Evolutionary conservation across 768 basidiomycete genomes (phyloP), one percentile per base, ranked within the genome.

Genomic region (Mycena filopes): DNA sequence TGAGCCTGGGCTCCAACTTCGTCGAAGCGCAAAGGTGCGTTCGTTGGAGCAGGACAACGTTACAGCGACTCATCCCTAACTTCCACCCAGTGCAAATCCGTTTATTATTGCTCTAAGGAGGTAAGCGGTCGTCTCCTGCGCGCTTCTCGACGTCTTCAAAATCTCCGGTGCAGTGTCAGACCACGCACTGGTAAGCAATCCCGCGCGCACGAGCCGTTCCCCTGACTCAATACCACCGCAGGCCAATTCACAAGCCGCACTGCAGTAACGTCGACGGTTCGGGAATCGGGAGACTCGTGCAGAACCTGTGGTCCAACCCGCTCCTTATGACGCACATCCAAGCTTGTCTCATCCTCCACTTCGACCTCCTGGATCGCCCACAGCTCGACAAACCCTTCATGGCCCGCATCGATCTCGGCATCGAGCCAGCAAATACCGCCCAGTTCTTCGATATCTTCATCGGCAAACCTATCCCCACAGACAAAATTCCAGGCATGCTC

Each of bases 51-150:
- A 15, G 3, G 18, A 4, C 21, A n/a, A n/a, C n/a, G n/a, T n/a
- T 23, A 21, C n/a, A 2, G 18, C 6, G 15, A 16, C 36, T 65
- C 5, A 54, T 25, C 8, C 23, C 11, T 50, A 11, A 36, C 25
- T 10, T 25, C 7, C 38, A 6, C 11, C 2, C 11, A 66, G 58
- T 66, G 51, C 21, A 66, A 66, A 36, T 29, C 18, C 1, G 58
- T 45, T 1, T 60, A 46, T 50, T 66, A 66, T 20, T 66, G 64
- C 28, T 58, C 63, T 4, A 45, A 59, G 26, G 63, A 65, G 49
- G 63, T 65, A 29, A 9, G 16, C 18, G 11, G 33, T 18, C 21
- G 16, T 38, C 46, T 8, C 29, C 23, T 20, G 29, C 15, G n/a
- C 13, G 26, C 21, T 31, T 26, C 25, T 20, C 3, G 10, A 42